These are phyloP conservation scores for Metrosideros polymorpha DNA, from an alignment of 441 rosid genomes.

Conservation along the genomic window DNA sequence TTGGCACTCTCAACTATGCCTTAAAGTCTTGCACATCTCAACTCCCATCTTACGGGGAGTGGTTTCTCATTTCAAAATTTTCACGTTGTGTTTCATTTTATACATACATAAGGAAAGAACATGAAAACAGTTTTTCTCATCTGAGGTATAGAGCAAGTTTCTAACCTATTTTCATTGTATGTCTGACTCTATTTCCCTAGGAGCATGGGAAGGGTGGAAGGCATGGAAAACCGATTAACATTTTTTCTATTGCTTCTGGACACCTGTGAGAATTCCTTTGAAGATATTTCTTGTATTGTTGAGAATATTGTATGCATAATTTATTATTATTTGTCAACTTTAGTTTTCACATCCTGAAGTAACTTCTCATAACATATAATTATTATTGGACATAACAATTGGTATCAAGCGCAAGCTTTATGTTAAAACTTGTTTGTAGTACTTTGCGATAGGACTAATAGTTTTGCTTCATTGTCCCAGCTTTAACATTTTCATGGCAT, in stretches of 20 bases:
- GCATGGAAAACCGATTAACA: constrained; percentile 77
- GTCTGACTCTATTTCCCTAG: constrained; percentile 21
- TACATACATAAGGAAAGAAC: not conserved
- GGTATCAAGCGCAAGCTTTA: not conserved
- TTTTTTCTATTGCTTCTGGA: constrained; percentile 97
- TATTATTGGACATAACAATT: not conserved
- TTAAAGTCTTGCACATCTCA: not conserved
- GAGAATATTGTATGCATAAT: not conserved
- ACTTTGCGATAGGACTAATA: not conserved
- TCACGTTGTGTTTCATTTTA: not conserved
- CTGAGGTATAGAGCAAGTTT: not conserved
- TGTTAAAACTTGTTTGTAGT: not conserved
- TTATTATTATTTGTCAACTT: not conserved
- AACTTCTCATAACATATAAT: not conserved
- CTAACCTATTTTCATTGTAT: constrained; percentile 1
- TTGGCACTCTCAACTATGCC: not conserved
- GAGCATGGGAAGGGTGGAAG: constrained; percentile 64
- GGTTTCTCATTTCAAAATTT: not conserved
- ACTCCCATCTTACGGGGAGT: not conserved
- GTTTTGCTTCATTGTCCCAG: not conserved
- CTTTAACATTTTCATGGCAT: not conserved
- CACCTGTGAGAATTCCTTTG: constrained; percentile 67
- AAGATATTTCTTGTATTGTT: not conserved
- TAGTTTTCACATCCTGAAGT: not conserved
- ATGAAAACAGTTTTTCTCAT: not conserved